Percentiles rank a stretch among this genome's conserved stretches.
These are phyloP conservation scores for Colletotrichum tabaci DNA, from an alignment of 2,329 filamentous ascomycete species.

Conservation along the genomic window DNA sequence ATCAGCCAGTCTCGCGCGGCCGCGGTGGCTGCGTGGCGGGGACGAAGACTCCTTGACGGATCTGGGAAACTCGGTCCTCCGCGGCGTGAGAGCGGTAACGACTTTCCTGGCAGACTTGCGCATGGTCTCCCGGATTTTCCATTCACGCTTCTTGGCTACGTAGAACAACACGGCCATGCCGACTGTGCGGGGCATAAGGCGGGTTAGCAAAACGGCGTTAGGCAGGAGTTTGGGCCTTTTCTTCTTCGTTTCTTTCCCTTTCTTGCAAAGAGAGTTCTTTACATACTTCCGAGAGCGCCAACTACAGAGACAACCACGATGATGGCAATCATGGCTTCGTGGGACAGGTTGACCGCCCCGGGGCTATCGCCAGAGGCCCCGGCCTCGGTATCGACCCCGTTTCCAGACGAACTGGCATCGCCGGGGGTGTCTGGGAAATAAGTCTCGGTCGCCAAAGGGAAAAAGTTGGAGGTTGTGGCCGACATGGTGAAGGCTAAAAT, in stretches of 20 bases:
- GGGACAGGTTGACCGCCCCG: constrained; percentile 75
- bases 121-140: constrained; percentile 82
- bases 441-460: constrained; percentile 61
- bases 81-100: constrained; percentile 73
- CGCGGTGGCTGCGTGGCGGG: constrained; percentile 38
- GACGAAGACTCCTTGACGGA: constrained; percentile 64
- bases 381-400: constrained; percentile 64
- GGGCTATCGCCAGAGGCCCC: constrained; percentile 77
- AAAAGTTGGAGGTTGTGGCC: constrained; percentile 54
- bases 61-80: constrained; percentile 72
- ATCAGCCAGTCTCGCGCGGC: constrained; percentile 54
- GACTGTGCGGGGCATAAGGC: constrained; percentile 59
- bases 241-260: neutral
- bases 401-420: constrained; percentile 53
- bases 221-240: neutral
- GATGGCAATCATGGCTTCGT: constrained; percentile 80
- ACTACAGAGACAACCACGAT: constrained; percentile 79
- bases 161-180: constrained; percentile 79
- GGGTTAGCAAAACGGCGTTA: constrained; percentile 17
- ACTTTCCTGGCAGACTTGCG: constrained; percentile 77
- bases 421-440: constrained; percentile 53
- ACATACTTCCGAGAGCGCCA: constrained; percentile 78
- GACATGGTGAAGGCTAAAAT: constrained; percentile 53
- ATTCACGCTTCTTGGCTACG: constrained; percentile 87
- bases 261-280: neutral